Evolutionary conservation across 2,329 filamentous ascomycete genomes (phyloP).

Genomic region (Teratosphaeria gauchensis): DNA sequence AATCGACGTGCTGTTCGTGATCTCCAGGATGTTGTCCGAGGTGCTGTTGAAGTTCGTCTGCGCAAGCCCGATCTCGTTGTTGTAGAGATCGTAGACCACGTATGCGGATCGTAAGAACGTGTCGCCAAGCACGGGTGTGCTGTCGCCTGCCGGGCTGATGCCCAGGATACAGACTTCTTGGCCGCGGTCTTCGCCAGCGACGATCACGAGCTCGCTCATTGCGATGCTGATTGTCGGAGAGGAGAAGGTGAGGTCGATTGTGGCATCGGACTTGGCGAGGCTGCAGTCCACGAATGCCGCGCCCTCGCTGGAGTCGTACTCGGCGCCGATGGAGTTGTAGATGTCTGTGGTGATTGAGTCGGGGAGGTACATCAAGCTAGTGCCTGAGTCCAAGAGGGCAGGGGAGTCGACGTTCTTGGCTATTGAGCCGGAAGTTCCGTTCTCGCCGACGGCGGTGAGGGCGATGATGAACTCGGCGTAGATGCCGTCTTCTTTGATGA

Average conservation of each 20-base stretch:
- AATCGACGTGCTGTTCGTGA: constrained; percentile 41
- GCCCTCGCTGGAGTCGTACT: constrained; percentile 31
- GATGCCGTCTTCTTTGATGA: constrained; percentile 39
- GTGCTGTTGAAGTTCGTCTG: constrained; percentile 53
- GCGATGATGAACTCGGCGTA: constrained; percentile 48
- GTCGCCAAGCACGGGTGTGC: constrained; percentile 46
- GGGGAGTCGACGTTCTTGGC: constrained; percentile 35
- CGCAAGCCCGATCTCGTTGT: constrained; percentile 52
- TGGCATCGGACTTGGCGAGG: constrained; percentile 38
- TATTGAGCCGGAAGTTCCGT: constrained; percentile 34
- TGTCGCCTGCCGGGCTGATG: constrained; percentile 41
- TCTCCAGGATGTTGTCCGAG: constrained; percentile 43
- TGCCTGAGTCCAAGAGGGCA: constrained; percentile 65
- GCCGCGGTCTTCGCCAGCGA: constrained; percentile 33
- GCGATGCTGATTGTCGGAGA: constrained; percentile 45
- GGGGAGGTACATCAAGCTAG: constrained; percentile 62
- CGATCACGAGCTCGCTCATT: constrained; percentile 47
- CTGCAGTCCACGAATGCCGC: constrained; percentile 46
- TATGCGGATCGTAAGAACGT: constrained; percentile 55
- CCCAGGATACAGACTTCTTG: constrained; percentile 40
- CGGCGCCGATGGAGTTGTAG: constrained; percentile 32
- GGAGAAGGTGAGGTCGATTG: constrained; percentile 50
- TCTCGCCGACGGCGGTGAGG: constrained; percentile 37
- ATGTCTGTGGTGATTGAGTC: constrained; percentile 43
- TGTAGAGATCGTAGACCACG: constrained; percentile 51